These are phyloP conservation scores for Diplodia sapinea DNA, from an alignment of 2,329 filamentous ascomycete species.

Conservation along the genomic window DNA sequence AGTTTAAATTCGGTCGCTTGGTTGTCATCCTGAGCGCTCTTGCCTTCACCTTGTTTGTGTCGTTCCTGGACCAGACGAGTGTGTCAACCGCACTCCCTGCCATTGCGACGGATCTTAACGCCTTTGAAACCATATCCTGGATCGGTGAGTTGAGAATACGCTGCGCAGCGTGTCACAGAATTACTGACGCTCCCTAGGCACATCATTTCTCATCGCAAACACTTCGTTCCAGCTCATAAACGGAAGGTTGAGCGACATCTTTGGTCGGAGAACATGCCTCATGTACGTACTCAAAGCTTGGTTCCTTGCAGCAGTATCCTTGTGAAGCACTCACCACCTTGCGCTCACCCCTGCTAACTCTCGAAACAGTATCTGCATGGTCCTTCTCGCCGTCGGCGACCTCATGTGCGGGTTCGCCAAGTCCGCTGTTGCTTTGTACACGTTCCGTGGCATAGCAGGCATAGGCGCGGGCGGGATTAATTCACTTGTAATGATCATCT, in stretches of 20 bases:
- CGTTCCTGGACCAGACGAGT: slow-evolving; percentile 49
- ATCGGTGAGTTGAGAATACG: not conserved
- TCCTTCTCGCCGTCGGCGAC: slow-evolving; percentile 35
- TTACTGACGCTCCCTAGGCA: slow-evolving; percentile 23
- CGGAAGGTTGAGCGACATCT: slow-evolving; percentile 39
- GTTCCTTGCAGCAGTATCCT: not conserved
- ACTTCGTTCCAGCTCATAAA: slow-evolving; percentile 32
- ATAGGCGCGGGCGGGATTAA: slow-evolving; percentile 40
- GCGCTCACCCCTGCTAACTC: not conserved
- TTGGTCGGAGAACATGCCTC: slow-evolving; percentile 35
- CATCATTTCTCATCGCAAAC: slow-evolving; percentile 35
- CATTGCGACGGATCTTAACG: slow-evolving; percentile 45
- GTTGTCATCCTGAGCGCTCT: slow-evolving; percentile 21
- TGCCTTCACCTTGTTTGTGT: slow-evolving; percentile 38
- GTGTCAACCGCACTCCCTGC: slow-evolving; percentile 52
- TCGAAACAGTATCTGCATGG: slow-evolving; percentile 10
- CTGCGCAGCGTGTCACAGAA: too few relatives aligned
- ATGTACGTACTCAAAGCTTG: not conserved
- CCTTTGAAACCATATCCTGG: slow-evolving; percentile 20
- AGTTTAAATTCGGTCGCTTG: slow-evolving; percentile 3
- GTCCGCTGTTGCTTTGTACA: slow-evolving; percentile 40
- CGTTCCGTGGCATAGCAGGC: slow-evolving; percentile 42
- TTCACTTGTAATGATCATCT: slow-evolving; percentile 46
- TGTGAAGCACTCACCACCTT: not conserved
- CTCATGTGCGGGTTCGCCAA: slow-evolving; percentile 41